Conservation (phyloP, 2,329 filamentous ascomycete species). For the Fusarium sacchari region DNA sequence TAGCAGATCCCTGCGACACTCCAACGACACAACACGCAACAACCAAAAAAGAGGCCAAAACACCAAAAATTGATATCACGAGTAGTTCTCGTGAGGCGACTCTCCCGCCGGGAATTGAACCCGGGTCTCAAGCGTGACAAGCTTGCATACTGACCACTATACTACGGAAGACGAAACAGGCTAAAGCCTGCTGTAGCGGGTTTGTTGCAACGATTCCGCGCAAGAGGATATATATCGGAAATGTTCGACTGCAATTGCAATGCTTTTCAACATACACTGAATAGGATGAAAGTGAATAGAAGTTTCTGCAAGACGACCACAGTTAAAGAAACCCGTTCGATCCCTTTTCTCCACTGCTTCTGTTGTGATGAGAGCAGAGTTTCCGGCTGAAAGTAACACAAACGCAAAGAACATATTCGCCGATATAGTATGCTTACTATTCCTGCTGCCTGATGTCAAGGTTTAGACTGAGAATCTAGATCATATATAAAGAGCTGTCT, state of each 20-base stretch:
- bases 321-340: neutral
- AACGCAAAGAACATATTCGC: neutral
- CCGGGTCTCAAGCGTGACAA: slow-evolving; percentile 46
- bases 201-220: neutral
- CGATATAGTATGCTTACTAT: neutral
- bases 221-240: neutral
- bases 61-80: slow-evolving; percentile 23
- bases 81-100: slow-evolving; percentile 33
- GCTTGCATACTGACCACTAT: slow-evolving; percentile 49
- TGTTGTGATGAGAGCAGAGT: neutral
- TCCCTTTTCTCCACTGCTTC: neutral
- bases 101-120: slow-evolving; percentile 45
- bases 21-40: neutral
- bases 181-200: neutral
- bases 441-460: neutral
- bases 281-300: neutral
- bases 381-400: neutral
- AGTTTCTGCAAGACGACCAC: rapidly evolving
- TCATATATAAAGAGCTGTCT: neutral
- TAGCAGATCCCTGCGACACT: neutral
- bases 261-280: neutral
- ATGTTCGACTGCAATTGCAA: rapidly evolving
- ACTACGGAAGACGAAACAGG: neutral
- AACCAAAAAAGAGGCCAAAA: neutral
- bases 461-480: neutral